phyloP scores from a whole-genome alignment of 331 rosid species.

The Quercus tomentella region DNA sequence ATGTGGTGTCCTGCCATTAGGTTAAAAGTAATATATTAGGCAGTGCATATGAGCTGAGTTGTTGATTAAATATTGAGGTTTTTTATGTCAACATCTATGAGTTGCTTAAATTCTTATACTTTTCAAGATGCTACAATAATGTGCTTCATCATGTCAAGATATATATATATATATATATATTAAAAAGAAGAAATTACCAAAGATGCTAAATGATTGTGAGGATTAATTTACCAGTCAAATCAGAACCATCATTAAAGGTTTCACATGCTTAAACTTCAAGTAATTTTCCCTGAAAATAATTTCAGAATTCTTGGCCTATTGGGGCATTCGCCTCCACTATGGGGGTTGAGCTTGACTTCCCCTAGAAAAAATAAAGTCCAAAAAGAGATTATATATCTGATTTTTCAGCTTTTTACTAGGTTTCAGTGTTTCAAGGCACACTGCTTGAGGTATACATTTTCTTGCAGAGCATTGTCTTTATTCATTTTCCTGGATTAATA shows the following conservation, averaged over 20 bases:
- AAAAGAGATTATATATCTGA: too few relatives aligned
- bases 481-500: not conserved
- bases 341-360: too few relatives aligned
- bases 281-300: too few relatives aligned
- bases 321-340: too few relatives aligned
- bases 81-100: not conserved
- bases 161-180: too few relatives aligned
- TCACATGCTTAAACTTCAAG: not conserved
- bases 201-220: not conserved
- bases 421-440: too few relatives aligned
- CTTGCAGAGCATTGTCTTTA: not conserved
- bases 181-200: not conserved
- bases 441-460: not conserved
- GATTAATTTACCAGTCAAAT: not conserved
- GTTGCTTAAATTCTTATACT: not conserved
- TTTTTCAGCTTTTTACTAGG: too few relatives aligned
- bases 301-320: too few relatives aligned
- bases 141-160: not conserved
- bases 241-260: not conserved
- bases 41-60: not conserved
- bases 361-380: too few relatives aligned
- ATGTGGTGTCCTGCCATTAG: not conserved
- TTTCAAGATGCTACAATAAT: not conserved
- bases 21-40: not conserved
- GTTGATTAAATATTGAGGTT: not conserved